phyloP scores from a whole-genome alignment of 2,329 filamentous ascomycete genomes.

The Nannizziopsis arthrosporioides region DNA sequence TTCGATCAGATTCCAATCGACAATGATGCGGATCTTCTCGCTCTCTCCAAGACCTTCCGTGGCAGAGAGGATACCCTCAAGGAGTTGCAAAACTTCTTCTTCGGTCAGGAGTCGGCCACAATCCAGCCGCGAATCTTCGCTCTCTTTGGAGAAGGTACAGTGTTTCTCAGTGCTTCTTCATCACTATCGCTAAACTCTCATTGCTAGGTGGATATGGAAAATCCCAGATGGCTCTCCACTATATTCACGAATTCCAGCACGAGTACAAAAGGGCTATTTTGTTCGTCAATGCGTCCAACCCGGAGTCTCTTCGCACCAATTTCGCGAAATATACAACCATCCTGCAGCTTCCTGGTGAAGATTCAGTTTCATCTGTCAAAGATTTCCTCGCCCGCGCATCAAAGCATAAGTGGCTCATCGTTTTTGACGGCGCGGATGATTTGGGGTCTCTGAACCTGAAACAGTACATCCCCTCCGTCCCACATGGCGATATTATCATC shows the following conservation, averaged over 20 bases:
- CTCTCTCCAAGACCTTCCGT: neutral
- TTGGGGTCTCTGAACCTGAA: conserved; percentile 4
- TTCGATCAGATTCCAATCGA: too few relatives aligned
- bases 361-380: conserved; percentile 3
- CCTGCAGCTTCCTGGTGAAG: neutral
- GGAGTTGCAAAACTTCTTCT: neutral
- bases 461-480: conserved; percentile 8
- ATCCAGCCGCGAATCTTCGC: conserved; percentile 4
- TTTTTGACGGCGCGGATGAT: conserved; percentile 19
- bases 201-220: conserved; percentile 11
- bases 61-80: neutral
- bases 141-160: conserved; percentile 6
- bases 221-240: conserved; percentile 6
- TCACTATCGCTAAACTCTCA: neutral
- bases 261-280: neutral
- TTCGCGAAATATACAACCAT: conserved; percentile 3
- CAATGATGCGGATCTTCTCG: too few relatives aligned
- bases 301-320: neutral
- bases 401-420: conserved; percentile 17
- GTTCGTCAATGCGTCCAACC: neutral
- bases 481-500: conserved; percentile 12
- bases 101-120: neutral
- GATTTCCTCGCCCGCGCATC: conserved; percentile 10
- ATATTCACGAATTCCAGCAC: neutral
- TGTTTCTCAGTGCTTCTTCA: neutral